Conservation (phyloP, 495 filamentous ascomycete genomes). For the Hypomontagnella submonticulosa region DNA sequence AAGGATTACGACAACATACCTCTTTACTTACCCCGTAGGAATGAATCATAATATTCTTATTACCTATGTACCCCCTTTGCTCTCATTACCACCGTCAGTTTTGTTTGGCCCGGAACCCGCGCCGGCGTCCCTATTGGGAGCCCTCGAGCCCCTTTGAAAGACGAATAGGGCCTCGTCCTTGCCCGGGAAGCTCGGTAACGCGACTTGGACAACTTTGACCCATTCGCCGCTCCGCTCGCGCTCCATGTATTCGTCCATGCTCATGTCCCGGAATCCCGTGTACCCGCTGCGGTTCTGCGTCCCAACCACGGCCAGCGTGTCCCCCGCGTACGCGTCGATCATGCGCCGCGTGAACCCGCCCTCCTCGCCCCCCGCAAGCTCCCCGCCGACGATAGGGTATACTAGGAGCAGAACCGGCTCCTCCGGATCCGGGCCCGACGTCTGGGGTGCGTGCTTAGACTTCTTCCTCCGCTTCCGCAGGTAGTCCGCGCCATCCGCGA, state of each 20-base stretch:
- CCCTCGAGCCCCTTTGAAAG: slow-evolving; percentile 52
- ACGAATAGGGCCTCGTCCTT: slow-evolving; percentile 67
- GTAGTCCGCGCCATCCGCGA: slow-evolving; percentile 58
- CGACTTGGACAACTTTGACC: slow-evolving; percentile 57
- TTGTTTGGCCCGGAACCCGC: neutral
- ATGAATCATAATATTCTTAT: neutral
- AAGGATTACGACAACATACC: neutral
- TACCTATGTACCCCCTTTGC: slow-evolving; percentile 17
- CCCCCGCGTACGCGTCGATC: slow-evolving; percentile 64
- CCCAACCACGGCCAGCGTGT: slow-evolving; percentile 68
- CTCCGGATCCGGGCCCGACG: slow-evolving; percentile 46
- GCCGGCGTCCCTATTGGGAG: slow-evolving; percentile 14
- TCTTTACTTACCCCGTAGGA: neutral
- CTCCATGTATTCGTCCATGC: slow-evolving; percentile 66
- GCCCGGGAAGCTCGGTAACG: slow-evolving; percentile 65
- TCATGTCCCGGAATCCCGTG: slow-evolving; percentile 65
- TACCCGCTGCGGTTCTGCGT: slow-evolving; percentile 74
- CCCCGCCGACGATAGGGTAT: slow-evolving; percentile 67
- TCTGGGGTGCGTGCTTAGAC: neutral
- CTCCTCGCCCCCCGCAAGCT: slow-evolving; percentile 43
- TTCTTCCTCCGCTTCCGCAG: slow-evolving; percentile 42
- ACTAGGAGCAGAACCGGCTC: slow-evolving; percentile 67
- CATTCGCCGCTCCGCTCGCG: slow-evolving; percentile 54
- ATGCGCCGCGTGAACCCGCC: slow-evolving; percentile 63
- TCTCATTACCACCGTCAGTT: slow-evolving; percentile 1